Base-by-base conservation (phyloP, 257 asterid genomes). In the Cordia subcordata region DNA sequence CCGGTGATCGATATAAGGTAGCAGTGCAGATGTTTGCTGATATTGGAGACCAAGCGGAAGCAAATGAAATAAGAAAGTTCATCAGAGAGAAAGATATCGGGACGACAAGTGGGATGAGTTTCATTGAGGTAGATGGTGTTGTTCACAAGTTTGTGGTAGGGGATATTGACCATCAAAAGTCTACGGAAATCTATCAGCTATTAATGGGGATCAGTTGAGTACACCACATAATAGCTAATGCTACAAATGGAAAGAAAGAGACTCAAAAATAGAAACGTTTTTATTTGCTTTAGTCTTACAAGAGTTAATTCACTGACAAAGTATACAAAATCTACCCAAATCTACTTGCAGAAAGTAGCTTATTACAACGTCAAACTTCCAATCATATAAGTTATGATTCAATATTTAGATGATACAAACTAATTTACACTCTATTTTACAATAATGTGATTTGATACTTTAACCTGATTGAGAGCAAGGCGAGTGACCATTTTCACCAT, bases 401-500 rank as follows among this genome's bases (percentile, higher is more conserved):
- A 17, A 18, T 10, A 0, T 6, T 13, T 9, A 49, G 20, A 3
- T 9, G 3, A 49, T 49, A 49, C 22, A 49, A 3, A 49, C 1
- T 45, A 11, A 52, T 52, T 35, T 52, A 52, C 33, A 52, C 23
- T 1, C 37, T 52, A 27, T 19, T 17, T 8, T 14, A 42, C 10
- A 42, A 42, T 42, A 3, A 2, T 42, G 15, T 14, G 12, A 14
- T 42, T 11, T 42, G 47, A 14, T 10, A 11, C 12, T 3, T 10
- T 42, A 17, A 22, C 14, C 16, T 22, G 32, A 17, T 39, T 16
- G 32, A 21, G n/a, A 45, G n/a, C 52, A 15, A 39, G 39, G 33
- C 14, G 14, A 13, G 22, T 13, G 35, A 35, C 19, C 13, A 1
- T 47, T 37, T 60, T 42, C 73, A 82, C 96, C 96, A 91, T 60